Conservation (phyloP, 2,329 filamentous ascomycete species). For the Cytospora schulzeri region DNA sequence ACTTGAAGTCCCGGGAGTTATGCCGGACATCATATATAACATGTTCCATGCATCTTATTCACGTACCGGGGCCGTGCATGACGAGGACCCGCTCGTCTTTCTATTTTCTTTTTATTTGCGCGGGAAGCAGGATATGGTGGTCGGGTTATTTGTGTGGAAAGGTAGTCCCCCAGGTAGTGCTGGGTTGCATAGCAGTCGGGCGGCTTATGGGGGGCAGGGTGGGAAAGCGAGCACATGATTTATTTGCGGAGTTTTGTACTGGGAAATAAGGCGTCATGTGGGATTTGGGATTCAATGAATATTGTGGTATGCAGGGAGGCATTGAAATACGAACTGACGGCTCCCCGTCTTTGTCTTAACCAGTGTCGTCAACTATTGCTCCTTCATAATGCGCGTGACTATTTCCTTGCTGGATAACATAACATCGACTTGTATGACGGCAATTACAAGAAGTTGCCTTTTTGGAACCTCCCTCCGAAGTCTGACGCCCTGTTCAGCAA, state of each 20-base stretch:
- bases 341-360: neutral
- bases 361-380: neutral
- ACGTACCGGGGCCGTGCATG: neutral
- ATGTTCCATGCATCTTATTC: conserved; percentile 2
- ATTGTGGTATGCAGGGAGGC: neutral
- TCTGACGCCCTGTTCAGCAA: conserved; percentile 77
- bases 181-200: neutral
- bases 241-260: neutral
- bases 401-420: neutral
- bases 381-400: neutral
- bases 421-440: neutral
- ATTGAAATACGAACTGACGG: neutral
- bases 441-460: conserved; percentile 65
- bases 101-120: neutral
- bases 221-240: conserved; percentile 22
- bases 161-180: neutral
- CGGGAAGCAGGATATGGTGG: neutral
- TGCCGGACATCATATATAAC: conserved; percentile 9
- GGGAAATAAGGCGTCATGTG: conserved; percentile 13
- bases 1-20: neutral
- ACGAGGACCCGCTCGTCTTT: neutral
- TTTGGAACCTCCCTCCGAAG: conserved; percentile 80
- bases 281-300: conserved; percentile 2
- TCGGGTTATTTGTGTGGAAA: neutral
- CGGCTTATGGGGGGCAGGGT: neutral